These are phyloP conservation scores for Debaryomyces castellii DNA, from an alignment of 805 yeast genomes.

Conservation along the genomic window DNA sequence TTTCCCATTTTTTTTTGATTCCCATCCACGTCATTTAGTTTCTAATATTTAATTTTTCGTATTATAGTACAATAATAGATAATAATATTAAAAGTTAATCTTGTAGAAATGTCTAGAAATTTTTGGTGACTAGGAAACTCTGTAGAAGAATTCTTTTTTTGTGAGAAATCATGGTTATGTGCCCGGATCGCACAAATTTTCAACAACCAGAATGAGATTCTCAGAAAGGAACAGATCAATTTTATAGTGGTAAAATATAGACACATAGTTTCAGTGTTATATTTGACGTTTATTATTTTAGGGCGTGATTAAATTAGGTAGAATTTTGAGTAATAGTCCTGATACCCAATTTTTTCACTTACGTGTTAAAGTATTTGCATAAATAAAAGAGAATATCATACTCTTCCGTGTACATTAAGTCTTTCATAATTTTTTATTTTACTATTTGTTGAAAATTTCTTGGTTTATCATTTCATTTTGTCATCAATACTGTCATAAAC, in stretches of 20 bases:
- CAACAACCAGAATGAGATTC: conserved; percentile 3
- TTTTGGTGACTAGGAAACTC: neutral
- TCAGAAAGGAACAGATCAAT: conserved; percentile 6
- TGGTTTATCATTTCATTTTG: conserved; percentile 1
- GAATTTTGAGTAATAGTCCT: neutral
- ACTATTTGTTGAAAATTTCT: conserved; percentile 1
- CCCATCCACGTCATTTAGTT: conserved; percentile 21
- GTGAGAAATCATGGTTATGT: neutral
- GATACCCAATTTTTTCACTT: neutral
- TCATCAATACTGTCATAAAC: neutral
- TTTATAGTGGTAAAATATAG: conserved; percentile 1
- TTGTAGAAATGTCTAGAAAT: neutral
- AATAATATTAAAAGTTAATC: conserved; percentile 19
- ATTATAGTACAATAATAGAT: conserved; percentile 27
- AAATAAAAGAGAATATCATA: neutral
- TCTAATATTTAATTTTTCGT: conserved; percentile 27
- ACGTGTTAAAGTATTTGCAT: conserved; percentile 1
- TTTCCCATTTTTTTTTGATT: conserved; percentile 15
- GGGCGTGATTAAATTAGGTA: neutral
- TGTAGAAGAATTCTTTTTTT: neutral
- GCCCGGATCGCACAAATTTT: conserved; percentile 2
- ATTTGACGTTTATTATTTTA: neutral
- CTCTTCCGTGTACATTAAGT: conserved; percentile 8
- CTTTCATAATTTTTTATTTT: conserved; percentile 1
- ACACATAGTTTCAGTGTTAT: neutral